A percentile compares a stretch with the other conserved stretches of the same genome.
Evolutionary conservation across 1,284 basidiomycete species (phyloP).

Genomic region (Moesziomyces antarcticus): DNA sequence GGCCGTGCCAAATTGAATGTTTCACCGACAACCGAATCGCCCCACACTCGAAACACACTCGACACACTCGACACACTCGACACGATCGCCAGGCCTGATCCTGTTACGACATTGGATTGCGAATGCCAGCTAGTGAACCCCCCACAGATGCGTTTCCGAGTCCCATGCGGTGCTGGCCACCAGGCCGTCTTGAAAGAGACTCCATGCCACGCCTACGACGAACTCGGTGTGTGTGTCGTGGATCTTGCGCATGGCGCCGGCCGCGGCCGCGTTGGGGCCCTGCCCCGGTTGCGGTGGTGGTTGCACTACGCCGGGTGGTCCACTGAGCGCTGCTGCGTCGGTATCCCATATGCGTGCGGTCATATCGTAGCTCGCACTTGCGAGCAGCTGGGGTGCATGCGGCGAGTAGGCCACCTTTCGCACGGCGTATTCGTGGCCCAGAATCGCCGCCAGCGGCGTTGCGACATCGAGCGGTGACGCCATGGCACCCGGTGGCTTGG

Average conservation of each 20-base stretch:
- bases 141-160: constrained; percentile 79
- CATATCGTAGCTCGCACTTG: constrained; percentile 94
- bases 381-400: constrained; percentile 79
- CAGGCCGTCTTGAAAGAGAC: constrained; percentile 81
- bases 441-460: constrained; percentile 45
- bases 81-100: neutral
- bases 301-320: constrained; percentile 10
- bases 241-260: constrained; percentile 71
- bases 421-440: constrained; percentile 71
- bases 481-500: neutral
- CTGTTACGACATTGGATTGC: too few relatives aligned
- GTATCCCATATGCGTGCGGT: constrained; percentile 81
- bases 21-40: neutral
- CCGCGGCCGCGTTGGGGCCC: neutral
- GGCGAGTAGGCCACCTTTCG: constrained; percentile 71
- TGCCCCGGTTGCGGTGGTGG: constrained; percentile 70
- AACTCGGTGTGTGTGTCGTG: constrained; percentile 94
- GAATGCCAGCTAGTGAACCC: constrained; percentile 3
- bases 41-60: neutral
- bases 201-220: constrained; percentile 89
- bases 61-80: too few relatives aligned
- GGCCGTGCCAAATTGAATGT: neutral
- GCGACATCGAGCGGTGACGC: constrained; percentile 15
- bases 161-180: constrained; percentile 93
- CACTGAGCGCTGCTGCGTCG: constrained; percentile 38